Base-by-base conservation (phyloP, 2,329 filamentous ascomycete species). In the Alternaria sp. region DNA sequence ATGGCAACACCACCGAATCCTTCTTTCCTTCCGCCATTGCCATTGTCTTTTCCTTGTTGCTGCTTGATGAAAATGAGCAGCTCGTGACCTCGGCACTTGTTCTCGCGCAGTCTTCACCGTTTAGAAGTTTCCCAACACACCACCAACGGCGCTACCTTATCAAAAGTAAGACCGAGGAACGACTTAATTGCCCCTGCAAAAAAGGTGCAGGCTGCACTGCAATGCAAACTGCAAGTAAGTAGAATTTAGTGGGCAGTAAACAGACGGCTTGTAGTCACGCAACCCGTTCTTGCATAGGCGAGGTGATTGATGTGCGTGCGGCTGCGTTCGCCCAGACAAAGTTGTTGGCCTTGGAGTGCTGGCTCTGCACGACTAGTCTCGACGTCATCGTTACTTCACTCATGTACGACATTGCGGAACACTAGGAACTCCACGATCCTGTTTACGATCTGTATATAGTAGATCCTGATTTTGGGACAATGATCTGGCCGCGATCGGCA, bases 341-440 rank as follows among this genome's bases (percentile, higher is more conserved):
- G 46, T 34, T 51, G 44, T 12, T 53, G 20, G 47, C 24, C 38
- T 43, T 43, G 20, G 51, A 55, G 44, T 41, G 39, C 18, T 54
- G 51, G 54, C 56, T 57, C 39, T 47, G 57, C 47, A 57, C 22
- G 51, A 24, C 61, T 68, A 72, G 67, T 74, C 71, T 73, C 63
- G 52, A 74, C 73, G 73, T 75, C 73, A 75, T 75, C 34, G 62
- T 73, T 70, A 63, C 62, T 52, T 73, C 47, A 63, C 57, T 58
- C 34, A 48, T 65, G 62, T 63, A 56, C 57, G 58, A 61, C 58
- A 57, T 49, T 28, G 20, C 18, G 54, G 47, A 26, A 51, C 54
- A 51, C 58, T 53, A 57, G 42, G 41, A 41, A 51, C 30, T 41
- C 22, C 42, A 51, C 30, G 39, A 43, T 51, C 54, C 28, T 56